Base-by-base conservation (phyloP, 495 filamentous ascomycete genomes). In the Hypoxylon lienhwacheense region DNA sequence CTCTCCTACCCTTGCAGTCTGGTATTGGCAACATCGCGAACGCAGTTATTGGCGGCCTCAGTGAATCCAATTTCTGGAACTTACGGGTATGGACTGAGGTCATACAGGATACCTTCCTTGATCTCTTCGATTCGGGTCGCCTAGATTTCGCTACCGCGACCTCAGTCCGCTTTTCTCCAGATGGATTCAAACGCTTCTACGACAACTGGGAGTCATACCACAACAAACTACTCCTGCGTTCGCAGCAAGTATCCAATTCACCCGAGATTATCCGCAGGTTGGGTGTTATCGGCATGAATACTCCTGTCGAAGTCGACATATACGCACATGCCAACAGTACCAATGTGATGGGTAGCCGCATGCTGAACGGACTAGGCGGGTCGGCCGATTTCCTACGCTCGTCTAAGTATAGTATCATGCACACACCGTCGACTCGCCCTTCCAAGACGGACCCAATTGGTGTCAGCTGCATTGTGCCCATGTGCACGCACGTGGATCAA, bases 1-100 rank as follows among this genome's bases (percentile, higher is more conserved):
- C 83, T 67, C 81, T 95, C 5, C 79, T 95, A 7, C 90, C 90
- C 4, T 79, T 96, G 48, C 90, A 96, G 64, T 90, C 86, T 14
- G 90, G 90, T 25, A 96, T 96, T 52, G 90, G 90, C 42, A 96
- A 96, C 75, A 95, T 96, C 63, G 90, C 90, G 72, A 96, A 96
- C 65, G 90, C 90, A 19, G 90, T 96, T 47, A 81, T 96, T 54
- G 89, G 90, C 43, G 90, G 90, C 4, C 83, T 95, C 28, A 81
- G 85, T 61, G 82, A 88, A 55, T 88, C 88, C 44, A 87, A 91
- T 66, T 96, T 96, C 81, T 79, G 80, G 40, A 86, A 95, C 74
- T 81, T 96, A 33, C 89, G 85, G 63, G 90, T 96, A 11, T 96
- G 90, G 90, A 96, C 90, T 41, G 90, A 96, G 68, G 90, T 96